Conservation (phyloP, 768 basidiomycete genomes). For the Tremella fuciformis region DNA sequence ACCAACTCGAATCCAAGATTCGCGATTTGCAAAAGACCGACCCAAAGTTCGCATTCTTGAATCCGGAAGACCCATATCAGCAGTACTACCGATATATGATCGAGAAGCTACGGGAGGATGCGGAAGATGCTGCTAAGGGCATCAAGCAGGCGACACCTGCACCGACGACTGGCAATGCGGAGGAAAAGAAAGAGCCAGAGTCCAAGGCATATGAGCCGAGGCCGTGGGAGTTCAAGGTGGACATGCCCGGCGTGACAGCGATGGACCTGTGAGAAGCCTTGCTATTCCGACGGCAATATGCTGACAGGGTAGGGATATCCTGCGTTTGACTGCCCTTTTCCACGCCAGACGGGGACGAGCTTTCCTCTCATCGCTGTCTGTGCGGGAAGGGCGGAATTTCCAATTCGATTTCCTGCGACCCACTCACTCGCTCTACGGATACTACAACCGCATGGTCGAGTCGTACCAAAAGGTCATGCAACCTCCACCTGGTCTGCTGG, state of each 20-base stretch:
- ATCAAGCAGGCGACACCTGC: slow-evolving; percentile 24
- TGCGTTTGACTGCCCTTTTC: slow-evolving; percentile 93
- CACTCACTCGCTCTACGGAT: slow-evolving; percentile 90
- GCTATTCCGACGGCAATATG: slow-evolving; percentile 3
- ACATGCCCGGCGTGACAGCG: slow-evolving; percentile 78
- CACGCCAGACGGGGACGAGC: slow-evolving; percentile 83
- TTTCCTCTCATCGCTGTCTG: slow-evolving; percentile 80
- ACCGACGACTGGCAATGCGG: slow-evolving; percentile 18
- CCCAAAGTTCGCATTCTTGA: slow-evolving; percentile 98
- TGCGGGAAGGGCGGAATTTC: slow-evolving; percentile 87
- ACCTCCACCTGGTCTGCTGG: slow-evolving; percentile 72
- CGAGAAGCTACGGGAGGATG: slow-evolving; percentile 66
- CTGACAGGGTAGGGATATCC: slow-evolving; percentile 67
- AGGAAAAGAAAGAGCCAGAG: slow-evolving; percentile 53
- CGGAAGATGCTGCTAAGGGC: slow-evolving; percentile 40
- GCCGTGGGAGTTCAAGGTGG: slow-evolving; percentile 73
- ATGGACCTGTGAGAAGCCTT: slow-evolving; percentile 73
- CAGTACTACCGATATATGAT: slow-evolving; percentile 93
- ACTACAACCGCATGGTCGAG: slow-evolving; percentile 95
- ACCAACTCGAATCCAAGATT: slow-evolving; percentile 93
- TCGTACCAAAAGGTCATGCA: slow-evolving; percentile 89
- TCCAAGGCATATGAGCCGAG: slow-evolving; percentile 64
- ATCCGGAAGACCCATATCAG: slow-evolving; percentile 95
- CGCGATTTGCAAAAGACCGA: slow-evolving; percentile 93
- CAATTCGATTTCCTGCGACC: slow-evolving; percentile 98